Conservation (phyloP, 805 yeast species). For the Ogataea pilisensis region DNA sequence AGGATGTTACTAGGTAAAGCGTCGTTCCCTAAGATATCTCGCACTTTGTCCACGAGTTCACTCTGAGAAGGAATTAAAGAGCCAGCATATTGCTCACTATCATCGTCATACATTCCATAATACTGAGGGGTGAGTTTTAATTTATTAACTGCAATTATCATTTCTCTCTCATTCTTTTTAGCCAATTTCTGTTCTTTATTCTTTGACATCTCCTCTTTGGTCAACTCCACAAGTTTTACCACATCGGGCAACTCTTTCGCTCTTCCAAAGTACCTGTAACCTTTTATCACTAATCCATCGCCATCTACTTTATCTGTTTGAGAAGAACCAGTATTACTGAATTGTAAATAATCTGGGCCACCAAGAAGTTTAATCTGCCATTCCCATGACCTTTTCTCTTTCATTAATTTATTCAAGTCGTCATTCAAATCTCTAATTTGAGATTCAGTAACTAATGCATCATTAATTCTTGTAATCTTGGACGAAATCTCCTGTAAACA, state of each 20-base stretch:
- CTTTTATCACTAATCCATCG: constrained; percentile 33
- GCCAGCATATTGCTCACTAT: background rate
- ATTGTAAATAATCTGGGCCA: constrained; percentile 59
- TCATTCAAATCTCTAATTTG: constrained; percentile 75
- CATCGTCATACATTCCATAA: constrained; percentile 40
- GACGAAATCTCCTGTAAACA: constrained; percentile 61
- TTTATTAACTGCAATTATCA: background rate
- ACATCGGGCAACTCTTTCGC: constrained; percentile 81
- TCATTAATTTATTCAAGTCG: constrained; percentile 57
- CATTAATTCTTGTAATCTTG: constrained; percentile 60
- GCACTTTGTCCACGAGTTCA: constrained; percentile 11
- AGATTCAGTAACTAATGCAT: constrained; percentile 49
- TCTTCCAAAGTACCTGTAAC: constrained; percentile 76
- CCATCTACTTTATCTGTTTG: background rate
- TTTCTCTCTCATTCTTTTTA: constrained; percentile 11
- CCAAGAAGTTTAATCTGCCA: constrained; percentile 64
- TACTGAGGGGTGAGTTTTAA: constrained; percentile 28
- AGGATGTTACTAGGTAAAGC: constrained; percentile 8
- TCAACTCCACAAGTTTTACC: constrained; percentile 39
- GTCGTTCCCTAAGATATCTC: constrained; percentile 12
- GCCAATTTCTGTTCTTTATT: constrained; percentile 9
- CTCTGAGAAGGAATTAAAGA: constrained; percentile 8
- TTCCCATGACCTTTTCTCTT: constrained; percentile 78
- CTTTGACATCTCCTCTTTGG: constrained; percentile 19
- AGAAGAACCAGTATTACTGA: constrained; percentile 3